Conservation (phyloP, 331 rosid genomes). For the Malus hybrid region DNA sequence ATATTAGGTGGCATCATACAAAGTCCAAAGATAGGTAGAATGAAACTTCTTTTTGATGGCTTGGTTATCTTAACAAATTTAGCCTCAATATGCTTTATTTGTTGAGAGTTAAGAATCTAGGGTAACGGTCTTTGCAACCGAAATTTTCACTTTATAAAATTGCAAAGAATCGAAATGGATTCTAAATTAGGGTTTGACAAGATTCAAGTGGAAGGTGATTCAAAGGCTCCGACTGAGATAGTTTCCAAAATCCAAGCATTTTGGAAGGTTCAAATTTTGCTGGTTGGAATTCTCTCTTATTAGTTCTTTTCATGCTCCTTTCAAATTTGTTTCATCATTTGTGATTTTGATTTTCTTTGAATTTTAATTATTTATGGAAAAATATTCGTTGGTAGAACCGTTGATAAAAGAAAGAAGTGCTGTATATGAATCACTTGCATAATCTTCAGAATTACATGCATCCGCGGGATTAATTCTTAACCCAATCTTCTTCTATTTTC, state of each 20-base stretch:
- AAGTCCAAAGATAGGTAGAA: neutral
- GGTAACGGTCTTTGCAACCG: neutral
- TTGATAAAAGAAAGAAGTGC: too few species aligned
- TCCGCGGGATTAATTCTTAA: too few species aligned
- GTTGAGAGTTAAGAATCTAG: neutral
- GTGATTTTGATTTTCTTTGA: neutral
- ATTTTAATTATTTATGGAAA: too few species aligned
- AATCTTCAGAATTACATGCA: too few species aligned
- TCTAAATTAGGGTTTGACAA: neutral
- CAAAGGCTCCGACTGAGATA: neutral
- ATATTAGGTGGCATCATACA: neutral
- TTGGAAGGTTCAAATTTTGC: neutral
- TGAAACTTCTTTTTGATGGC: neutral
- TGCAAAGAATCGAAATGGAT: neutral
- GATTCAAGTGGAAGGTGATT: neutral
- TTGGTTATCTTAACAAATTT: neutral
- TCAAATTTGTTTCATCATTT: neutral
- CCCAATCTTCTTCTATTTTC: too few species aligned
- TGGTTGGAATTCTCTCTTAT: neutral
- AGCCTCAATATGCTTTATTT: neutral
- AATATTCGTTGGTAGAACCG: too few species aligned
- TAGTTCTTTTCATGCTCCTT: neutral
- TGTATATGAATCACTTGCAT: too few species aligned
- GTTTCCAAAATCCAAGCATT: neutral
- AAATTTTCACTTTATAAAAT: neutral